Percentiles rank a stretch among this genome's conserved stretches.
Evolutionary conservation across 78 protist genomes (phyloP).

Genomic region (Planoprotostelium fungivorum): DNA sequence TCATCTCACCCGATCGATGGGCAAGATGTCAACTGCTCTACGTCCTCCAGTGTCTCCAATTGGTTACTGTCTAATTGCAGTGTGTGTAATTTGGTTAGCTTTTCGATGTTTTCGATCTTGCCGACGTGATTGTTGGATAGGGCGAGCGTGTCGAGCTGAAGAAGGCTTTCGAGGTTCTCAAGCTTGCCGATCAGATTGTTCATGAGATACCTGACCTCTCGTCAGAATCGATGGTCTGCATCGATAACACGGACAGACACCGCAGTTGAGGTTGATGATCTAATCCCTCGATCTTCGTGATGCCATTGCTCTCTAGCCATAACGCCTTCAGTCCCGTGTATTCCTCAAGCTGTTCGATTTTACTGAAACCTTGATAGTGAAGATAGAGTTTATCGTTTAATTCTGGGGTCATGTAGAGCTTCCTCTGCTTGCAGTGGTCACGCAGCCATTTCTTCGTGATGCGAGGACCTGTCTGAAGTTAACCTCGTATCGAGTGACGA

Average conservation of each 20-base stretch:
- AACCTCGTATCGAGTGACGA: no score
- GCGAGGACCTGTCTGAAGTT: conserved; percentile 1
- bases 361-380: conserved; percentile 59
- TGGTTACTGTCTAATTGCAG: conserved; percentile 54
- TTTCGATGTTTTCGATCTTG: conserved; percentile 9
- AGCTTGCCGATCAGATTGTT: conserved; percentile 26
- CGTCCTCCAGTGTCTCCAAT: conserved; percentile 1
- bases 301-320: conserved; percentile 81
- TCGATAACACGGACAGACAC: conserved; percentile 7
- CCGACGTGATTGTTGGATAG: conserved; percentile 38
- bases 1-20: neutral
- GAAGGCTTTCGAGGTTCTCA: conserved; percentile 4
- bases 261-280: neutral
- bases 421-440: conserved; percentile 47
- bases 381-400: conserved; percentile 79
- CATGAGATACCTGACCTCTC: conserved; percentile 39
- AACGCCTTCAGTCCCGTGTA: conserved; percentile 58
- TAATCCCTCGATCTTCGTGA: conserved; percentile 51
- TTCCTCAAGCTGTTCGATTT: conserved; percentile 46
- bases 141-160: conserved; percentile 34
- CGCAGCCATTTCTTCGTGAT: conserved; percentile 23
- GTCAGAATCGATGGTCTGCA: neutral
- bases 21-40: conserved; percentile 7
- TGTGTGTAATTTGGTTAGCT: conserved; percentile 11
- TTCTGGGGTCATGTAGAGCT: conserved; percentile 47